phyloP scores from a whole-genome alignment of 352 stramenopile genomes.

The Phytophthora pistaciae region DNA sequence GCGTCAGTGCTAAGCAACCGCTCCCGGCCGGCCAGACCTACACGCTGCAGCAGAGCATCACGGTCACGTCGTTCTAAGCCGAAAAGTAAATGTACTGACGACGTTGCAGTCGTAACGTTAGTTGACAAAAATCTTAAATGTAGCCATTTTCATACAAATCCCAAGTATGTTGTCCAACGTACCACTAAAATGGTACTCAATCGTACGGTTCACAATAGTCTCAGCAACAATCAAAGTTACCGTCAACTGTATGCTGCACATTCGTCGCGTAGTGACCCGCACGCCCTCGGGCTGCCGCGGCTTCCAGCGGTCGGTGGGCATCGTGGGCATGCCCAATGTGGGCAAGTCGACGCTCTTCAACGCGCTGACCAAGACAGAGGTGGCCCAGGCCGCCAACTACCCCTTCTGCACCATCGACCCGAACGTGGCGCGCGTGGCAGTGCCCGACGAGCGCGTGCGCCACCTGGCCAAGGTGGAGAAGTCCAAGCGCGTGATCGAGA shows the following conservation, averaged over 20 bases:
- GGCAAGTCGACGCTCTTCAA: constrained; percentile 93
- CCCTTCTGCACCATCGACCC: constrained; percentile 92
- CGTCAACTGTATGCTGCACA: constrained; percentile 34
- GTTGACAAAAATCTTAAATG: constrained; percentile 9
- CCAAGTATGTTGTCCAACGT: background rate
- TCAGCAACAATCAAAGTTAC: background rate
- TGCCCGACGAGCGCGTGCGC: constrained; percentile 73
- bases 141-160: constrained; percentile 25
- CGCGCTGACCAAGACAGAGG: constrained; percentile 85
- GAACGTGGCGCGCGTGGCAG: constrained; percentile 81
- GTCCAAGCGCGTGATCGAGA: constrained; percentile 80
- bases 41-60: constrained; percentile 43
- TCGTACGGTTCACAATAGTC: constrained; percentile 11
- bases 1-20: constrained; percentile 59
- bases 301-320: constrained; percentile 87
- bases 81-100: constrained; percentile 1
- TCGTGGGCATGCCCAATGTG: constrained; percentile 92
- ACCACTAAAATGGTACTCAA: constrained; percentile 11
- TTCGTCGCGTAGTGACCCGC: constrained; percentile 14
- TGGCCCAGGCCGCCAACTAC: constrained; percentile 89
- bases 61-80: constrained; percentile 25
- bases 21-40: constrained; percentile 60
- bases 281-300: constrained; percentile 30
- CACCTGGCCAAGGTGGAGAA: constrained; percentile 75
- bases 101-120: constrained; percentile 3